These are phyloP conservation scores for Datura wrightii DNA, from an alignment of 257 asterid species.

Conservation along the genomic window DNA sequence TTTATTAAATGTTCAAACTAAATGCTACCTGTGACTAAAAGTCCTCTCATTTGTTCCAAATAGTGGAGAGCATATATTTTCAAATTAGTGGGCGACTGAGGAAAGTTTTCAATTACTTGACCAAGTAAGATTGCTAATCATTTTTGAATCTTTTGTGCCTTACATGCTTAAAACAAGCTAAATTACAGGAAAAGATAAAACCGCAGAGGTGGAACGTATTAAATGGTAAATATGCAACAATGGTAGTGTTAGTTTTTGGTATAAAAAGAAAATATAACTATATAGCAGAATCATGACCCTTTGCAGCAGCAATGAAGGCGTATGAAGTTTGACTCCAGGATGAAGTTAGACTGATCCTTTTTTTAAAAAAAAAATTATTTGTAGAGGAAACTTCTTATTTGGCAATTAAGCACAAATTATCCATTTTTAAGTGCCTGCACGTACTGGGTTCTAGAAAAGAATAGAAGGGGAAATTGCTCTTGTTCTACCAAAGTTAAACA, in stretches of 20 bases:
- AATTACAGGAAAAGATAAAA: not conserved
- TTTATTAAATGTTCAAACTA: not conserved
- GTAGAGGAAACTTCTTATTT: too few relatives aligned
- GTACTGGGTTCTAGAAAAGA: too few relatives aligned
- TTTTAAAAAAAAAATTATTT: too few relatives aligned
- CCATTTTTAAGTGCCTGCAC: too few relatives aligned
- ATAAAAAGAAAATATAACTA: not conserved
- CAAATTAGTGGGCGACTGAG: not conserved
- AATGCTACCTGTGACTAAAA: not conserved
- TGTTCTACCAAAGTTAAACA: too few relatives aligned
- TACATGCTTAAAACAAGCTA: not conserved
- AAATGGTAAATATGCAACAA: not conserved
- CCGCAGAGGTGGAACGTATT: not conserved
- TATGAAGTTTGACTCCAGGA: not conserved
- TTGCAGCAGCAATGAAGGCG: not conserved
- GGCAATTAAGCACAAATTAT: too few relatives aligned
- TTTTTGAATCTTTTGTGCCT: not conserved
- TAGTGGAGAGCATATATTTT: not conserved
- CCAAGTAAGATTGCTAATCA: not conserved
- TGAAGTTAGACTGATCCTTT: too few relatives aligned
- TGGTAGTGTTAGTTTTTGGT: not conserved
- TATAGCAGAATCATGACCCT: not conserved
- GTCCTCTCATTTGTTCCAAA: not conserved
- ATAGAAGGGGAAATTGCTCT: too few relatives aligned
- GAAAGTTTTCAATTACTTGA: not conserved